A percentile compares a stretch with the other conserved stretches of the same genome.
Evolutionary conservation across 768 basidiomycete genomes (phyloP).

Genomic region (Phaeotremella skinneri): DNA sequence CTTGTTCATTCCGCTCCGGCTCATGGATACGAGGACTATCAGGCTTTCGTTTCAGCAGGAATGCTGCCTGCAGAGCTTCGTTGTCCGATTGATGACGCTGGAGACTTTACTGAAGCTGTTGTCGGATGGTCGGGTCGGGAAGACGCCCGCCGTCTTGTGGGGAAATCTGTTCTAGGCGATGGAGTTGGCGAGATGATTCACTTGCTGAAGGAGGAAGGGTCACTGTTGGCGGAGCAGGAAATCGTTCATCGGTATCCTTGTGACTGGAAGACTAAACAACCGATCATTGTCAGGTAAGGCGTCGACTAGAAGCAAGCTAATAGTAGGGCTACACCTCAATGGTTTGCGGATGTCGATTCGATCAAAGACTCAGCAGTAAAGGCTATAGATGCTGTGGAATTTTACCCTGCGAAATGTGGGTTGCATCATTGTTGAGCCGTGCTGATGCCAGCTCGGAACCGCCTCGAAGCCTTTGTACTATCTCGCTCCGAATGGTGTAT

Average conservation of each 20-base stretch:
- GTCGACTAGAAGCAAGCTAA: not conserved
- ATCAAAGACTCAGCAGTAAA: slow-evolving; percentile 74
- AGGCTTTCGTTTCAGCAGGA: slow-evolving; percentile 56
- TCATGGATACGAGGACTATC: slow-evolving; percentile 90
- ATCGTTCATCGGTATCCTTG: slow-evolving; percentile 89
- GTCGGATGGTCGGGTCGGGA: slow-evolving; percentile 60
- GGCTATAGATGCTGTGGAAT: slow-evolving; percentile 68
- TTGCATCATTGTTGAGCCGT: not conserved
- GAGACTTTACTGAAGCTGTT: slow-evolving; percentile 66
- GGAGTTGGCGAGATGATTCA: slow-evolving; percentile 68
- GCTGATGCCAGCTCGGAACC: slow-evolving; percentile 65
- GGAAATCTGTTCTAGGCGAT: slow-evolving; percentile 68
- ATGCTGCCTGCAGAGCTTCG: slow-evolving; percentile 56
- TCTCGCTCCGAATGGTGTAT: slow-evolving; percentile 98
- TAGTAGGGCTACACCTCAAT: slow-evolving; percentile 85
- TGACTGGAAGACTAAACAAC: slow-evolving; percentile 93
- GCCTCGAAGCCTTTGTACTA: slow-evolving; percentile 80
- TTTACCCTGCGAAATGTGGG: slow-evolving; percentile 74
- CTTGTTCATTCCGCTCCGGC: slow-evolving; percentile 94
- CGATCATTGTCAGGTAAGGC: slow-evolving; percentile 77
- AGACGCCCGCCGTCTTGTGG: slow-evolving; percentile 58
- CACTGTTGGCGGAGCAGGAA: slow-evolving; percentile 65
- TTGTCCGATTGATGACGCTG: slow-evolving; percentile 78
- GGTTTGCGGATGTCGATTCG: slow-evolving; percentile 88
- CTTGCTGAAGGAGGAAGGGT: slow-evolving; percentile 59